Evolutionary conservation across 768 basidiomycete species (phyloP), one percentile per base, ranked within the genome.

Genomic region (Rhodotorula diobovata): DNA sequence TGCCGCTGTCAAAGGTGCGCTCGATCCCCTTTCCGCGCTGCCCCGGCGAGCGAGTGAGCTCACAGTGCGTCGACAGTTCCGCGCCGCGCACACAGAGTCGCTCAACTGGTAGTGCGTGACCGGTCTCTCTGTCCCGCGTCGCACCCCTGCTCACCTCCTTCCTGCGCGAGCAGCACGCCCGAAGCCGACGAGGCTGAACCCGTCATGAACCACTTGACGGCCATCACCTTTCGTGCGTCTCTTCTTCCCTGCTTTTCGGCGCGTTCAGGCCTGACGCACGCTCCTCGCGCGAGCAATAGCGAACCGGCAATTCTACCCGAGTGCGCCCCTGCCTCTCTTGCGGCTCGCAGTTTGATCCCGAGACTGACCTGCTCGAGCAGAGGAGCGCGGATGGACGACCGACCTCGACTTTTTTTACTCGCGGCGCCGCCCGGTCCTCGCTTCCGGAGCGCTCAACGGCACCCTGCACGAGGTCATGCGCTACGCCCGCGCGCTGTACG

Each of bases 341-440:
- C 16, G 21, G 4, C 18, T 25, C 2, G 2, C 2, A 3, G n/a
- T 32, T 20, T 8, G 8, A 28, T 25, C 41, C 3, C 16, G 41
- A 18, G 11, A 15, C 9, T 48, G 23, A 14, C 28, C 45, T 8
- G 6, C 10, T 15, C 28, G 21, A 1, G 32, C 60, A 61, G 60
- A 61, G 46, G 61, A 63, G 20, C 61, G 50, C 6, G 61, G 61
- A 50, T 63, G 61, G 61, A 5, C 32, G 10, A n/a, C 61, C 50
- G 34, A 63, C 61, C 14, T 63, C 61, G 61, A 63, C 51, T 35
- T 23, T 2, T 63, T 51, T n/a, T 63, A 63, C 51, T 34, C 61
- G 35, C 35, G 28, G 1, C 50, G 28, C 12, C 61, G 61, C 10
- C 61, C 61, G 4, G 51, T 63, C 37, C 48, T 63, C 15, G 37